Base-by-base conservation (phyloP, 208 protist genomes). In the Trypanosoma melophagium region DNA sequence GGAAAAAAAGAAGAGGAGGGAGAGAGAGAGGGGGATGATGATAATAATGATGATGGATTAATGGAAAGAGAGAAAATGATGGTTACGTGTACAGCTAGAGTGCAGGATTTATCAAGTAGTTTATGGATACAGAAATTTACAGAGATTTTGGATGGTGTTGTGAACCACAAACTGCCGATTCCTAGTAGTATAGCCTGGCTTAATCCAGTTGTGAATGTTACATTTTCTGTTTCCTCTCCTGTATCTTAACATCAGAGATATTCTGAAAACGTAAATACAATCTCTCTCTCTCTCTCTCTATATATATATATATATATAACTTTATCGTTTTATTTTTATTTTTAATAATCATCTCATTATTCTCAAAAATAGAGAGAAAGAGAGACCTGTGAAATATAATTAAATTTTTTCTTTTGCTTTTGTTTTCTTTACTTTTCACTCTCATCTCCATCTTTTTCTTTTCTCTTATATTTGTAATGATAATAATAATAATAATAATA, bases 171-270 rank as follows among this genome's bases (percentile, higher is more conserved):
- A 16, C 22, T 40, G 1, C 51, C 59, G 12, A 10, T 45, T 28
- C 40, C 67, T 25, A 16, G 38, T 17, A 28, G 25, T n/a, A 62
- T 72, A 21, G 41, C 19, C 8, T 72, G 67, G 67, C 25, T 72
- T 13, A 65, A 72, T 19, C 67, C 67, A 4, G 50, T 54, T 42
- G 28, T 60, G 52, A 52, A 22, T 54, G 42, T 61, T 9, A 40
- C n/a, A 13, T 60, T 51, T 42, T 45, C 65, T n/a, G 10, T 45
- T 56, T 25, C 10, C 21, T 40, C 55, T 21, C 19, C 21, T 7
- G 12, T 21, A 22, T 13, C 0, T 19, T 0, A 19, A 45, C 21
- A 38, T 16, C 31, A 38, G 17, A 1, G 49, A 17, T n/a, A 35
- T 35, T 35, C 28, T 35, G 28, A 5, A 35, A 35, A 35, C 28